phyloP scores from a whole-genome alignment of 2,329 filamentous ascomycete genomes.

The Diaporthe citriasiana region DNA sequence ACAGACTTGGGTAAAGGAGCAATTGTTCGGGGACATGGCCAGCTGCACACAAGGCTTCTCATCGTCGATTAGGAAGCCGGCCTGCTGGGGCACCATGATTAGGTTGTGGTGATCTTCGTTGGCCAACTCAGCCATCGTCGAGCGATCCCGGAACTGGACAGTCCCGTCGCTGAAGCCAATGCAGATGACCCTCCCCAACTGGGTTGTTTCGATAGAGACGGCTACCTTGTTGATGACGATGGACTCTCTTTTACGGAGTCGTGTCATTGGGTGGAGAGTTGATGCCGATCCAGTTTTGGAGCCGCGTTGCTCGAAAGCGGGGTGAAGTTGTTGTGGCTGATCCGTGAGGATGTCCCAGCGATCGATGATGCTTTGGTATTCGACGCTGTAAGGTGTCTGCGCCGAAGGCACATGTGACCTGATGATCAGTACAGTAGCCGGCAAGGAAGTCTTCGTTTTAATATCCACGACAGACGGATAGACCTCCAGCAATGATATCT shows the following conservation, averaged over 20 bases:
- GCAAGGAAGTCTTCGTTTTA: conserved; percentile 66
- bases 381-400: conserved; percentile 71
- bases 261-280: conserved; percentile 53
- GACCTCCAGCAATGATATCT: conserved; percentile 82
- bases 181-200: conserved; percentile 79
- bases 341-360: conserved; percentile 85
- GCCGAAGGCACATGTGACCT: conserved; percentile 73
- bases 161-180: conserved; percentile 85
- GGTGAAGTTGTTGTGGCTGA: conserved; percentile 75
- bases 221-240: conserved; percentile 78
- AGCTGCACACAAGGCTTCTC: conserved; percentile 74
- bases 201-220: conserved; percentile 76
- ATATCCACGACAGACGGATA: conserved; percentile 76
- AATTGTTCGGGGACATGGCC: conserved; percentile 72
- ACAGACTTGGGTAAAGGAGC: conserved; percentile 69
- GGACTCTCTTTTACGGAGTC: conserved; percentile 76
- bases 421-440: conserved; percentile 78
- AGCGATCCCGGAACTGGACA: conserved; percentile 83
- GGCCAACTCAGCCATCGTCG: conserved; percentile 78
- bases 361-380: conserved; percentile 80
- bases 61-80: conserved; percentile 80
- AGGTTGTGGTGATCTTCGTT: conserved; percentile 74
- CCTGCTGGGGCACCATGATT: conserved; percentile 80
- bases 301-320: conserved; percentile 83
- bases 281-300: conserved; percentile 67